phyloP scores from a whole-genome alignment of 1,284 basidiomycete species.

The Veloporphyrellus conicus region DNA sequence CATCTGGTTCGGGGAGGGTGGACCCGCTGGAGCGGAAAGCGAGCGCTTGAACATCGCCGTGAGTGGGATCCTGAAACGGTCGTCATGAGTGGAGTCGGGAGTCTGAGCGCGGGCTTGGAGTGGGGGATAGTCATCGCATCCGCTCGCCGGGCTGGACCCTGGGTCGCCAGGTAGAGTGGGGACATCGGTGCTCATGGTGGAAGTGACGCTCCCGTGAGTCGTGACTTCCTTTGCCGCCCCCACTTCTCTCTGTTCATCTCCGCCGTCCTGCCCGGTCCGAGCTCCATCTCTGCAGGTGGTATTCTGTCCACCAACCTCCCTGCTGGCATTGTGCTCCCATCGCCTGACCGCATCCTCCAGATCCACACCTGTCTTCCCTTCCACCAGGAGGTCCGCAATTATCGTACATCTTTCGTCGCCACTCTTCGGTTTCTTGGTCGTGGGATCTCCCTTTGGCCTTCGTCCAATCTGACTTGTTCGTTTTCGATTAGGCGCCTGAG shows the following conservation, averaged over 20 bases:
- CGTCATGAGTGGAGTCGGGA: conserved; percentile 29
- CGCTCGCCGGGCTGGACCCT: conserved; percentile 4
- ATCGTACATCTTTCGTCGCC: conserved; percentile 39
- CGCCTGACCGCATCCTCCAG: conserved; percentile 47
- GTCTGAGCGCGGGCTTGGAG: conserved; percentile 31
- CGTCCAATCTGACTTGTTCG: conserved; percentile 36
- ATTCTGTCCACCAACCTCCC: conserved; percentile 5
- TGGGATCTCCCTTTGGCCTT: conserved; percentile 35
- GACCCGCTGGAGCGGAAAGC: conserved; percentile 48
- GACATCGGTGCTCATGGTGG: neutral
- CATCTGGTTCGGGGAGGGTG: conserved; percentile 11
- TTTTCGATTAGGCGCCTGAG: conserved; percentile 34
- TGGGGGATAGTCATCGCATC: conserved; percentile 10
- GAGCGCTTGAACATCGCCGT: conserved; percentile 60
- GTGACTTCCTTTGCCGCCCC: conserved; percentile 16
- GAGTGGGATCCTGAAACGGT: conserved; percentile 45
- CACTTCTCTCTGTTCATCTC: conserved; percentile 25
- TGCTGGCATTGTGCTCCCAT: conserved; percentile 29
- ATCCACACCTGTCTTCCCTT: conserved; percentile 47
- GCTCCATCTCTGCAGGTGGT: conserved; percentile 3
- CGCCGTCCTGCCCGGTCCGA: conserved; percentile 11
- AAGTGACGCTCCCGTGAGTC: conserved; percentile 6
- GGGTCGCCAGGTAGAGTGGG: neutral
- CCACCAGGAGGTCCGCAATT: conserved; percentile 49
- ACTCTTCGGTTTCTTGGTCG: conserved; percentile 26